phyloP scores from a whole-genome alignment of 2,329 filamentous ascomycete species.

The Penicillium concentricum region DNA sequence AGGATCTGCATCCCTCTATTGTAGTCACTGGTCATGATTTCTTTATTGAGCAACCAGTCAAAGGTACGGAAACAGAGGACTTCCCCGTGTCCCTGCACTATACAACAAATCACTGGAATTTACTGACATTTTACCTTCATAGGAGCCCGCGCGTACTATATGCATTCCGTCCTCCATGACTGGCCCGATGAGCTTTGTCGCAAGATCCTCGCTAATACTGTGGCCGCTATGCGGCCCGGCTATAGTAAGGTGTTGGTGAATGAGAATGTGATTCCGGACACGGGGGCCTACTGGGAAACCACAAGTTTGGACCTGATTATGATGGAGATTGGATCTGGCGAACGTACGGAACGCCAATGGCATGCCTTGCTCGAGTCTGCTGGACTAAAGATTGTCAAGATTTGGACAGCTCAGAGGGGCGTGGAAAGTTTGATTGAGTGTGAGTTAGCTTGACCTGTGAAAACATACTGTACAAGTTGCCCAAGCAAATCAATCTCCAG shows the following conservation, averaged over 20 bases:
- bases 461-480: not conserved
- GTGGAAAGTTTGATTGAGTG: slow-evolving; percentile 28
- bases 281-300: slow-evolving; percentile 29
- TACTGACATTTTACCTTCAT: slow-evolving; percentile 2
- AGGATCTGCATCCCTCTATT: slow-evolving; percentile 3
- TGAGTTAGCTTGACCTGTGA: slow-evolving; percentile 13
- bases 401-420: slow-evolving; percentile 26
- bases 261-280: slow-evolving; percentile 43
- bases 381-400: slow-evolving; percentile 37
- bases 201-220: slow-evolving; percentile 31
- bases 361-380: slow-evolving; percentile 29
- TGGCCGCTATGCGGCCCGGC: slow-evolving; percentile 37
- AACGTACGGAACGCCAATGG: slow-evolving; percentile 45
- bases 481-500: not conserved
- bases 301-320: slow-evolving; percentile 44
- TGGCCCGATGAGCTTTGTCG: slow-evolving; percentile 34
- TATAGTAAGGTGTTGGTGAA: slow-evolving; percentile 47
- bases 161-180: slow-evolving; percentile 38
- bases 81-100: not conserved
- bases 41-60: slow-evolving; percentile 46
- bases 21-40: slow-evolving; percentile 41
- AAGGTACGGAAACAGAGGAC: slow-evolving; percentile 27
- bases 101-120: not conserved
- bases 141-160: slow-evolving; percentile 40
- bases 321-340: slow-evolving; percentile 40